Evolutionary conservation across 176 grass and related monocot genomes (phyloP), one percentile per base, ranked within the genome.

Genomic region (Elaeis guineensis): DNA sequence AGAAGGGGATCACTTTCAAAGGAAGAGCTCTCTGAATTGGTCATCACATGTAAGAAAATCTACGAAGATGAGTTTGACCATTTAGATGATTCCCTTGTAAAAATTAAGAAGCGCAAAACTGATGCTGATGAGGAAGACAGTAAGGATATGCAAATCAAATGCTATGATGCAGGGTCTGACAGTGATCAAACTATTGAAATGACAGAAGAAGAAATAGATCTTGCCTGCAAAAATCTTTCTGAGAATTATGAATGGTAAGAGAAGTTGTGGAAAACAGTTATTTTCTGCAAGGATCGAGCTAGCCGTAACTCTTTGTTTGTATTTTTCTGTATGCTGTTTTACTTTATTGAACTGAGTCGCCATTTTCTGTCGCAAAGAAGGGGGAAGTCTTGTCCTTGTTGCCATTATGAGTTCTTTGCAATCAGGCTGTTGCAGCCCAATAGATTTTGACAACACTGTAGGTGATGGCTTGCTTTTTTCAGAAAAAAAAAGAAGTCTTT

Each of bases 201-300:
- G 92, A 85, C 84, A 4, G 84, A 97, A 60, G 92, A 97, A 78
- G 92, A 97, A 70, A 91, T 97, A 17, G 72, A 88, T 35, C 54
- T 76, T 28, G 92, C 87, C 3, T 96, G 75, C 72, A 70, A 24
- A 64, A 70, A 78, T 15, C 58, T 97, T 57, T 70, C 83, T 14
- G 75, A 58, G 50, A 54, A 17, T 28, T 29, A 64, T 61, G 49
- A 62, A 35, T 71, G 69, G 21, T 44, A 52, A 58, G 19, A 52
- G 24, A 55, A 70, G 15, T 20, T 12, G 35, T 9, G 30, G 35
- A 11, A 44, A 44, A 44, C 12, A 44, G 11, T 12, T 44, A 44
- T 44, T 44, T 44, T 44, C 35, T 12, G 11, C 9, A 44, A 44
- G 11, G 35, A 44, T 44, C 11, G 11, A 14, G 35, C 35, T 12